phyloP scores from a whole-genome alignment of 768 basidiomycete species.

The Tylopilus balloui region DNA sequence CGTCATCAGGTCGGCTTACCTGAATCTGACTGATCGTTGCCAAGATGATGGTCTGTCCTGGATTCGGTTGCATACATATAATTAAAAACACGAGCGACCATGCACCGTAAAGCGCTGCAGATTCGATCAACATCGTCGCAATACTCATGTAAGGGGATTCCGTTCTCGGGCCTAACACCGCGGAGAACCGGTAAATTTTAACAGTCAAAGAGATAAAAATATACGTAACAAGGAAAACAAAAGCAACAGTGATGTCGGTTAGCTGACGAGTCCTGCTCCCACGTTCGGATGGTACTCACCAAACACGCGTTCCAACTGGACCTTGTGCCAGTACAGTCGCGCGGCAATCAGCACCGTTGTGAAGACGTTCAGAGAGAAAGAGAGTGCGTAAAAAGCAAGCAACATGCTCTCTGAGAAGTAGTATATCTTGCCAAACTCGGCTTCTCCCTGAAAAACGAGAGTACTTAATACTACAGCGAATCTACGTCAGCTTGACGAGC shows the following conservation, averaged over 20 bases:
- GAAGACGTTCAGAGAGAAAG: slow-evolving; percentile 24
- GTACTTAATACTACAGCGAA: slow-evolving; percentile 17
- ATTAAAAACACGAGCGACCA: slow-evolving; percentile 25
- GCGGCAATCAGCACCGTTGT: slow-evolving; percentile 19
- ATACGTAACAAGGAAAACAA: neutral
- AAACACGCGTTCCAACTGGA: slow-evolving; percentile 21
- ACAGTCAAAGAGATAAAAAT: neutral
- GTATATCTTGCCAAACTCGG: slow-evolving; percentile 14
- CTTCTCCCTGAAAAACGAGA: slow-evolving; percentile 19
- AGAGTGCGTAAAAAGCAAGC: slow-evolving; percentile 23
- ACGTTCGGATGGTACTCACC: slow-evolving; percentile 14
- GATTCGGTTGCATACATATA: slow-evolving; percentile 10
- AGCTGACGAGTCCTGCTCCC: neutral
- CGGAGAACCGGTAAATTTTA: neutral
- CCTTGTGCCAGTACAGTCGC: slow-evolving; percentile 25
- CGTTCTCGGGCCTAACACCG: slow-evolving; percentile 7
- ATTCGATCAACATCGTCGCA: slow-evolving; percentile 23
- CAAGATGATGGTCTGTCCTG: slow-evolving; percentile 19
- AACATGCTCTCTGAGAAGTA: slow-evolving; percentile 20
- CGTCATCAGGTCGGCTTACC: slow-evolving; percentile 7
- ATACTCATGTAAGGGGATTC: slow-evolving; percentile 23
- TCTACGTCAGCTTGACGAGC: neutral
- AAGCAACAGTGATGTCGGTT: neutral
- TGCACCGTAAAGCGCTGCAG: slow-evolving; percentile 21
- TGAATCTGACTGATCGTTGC: slow-evolving; percentile 25